phyloP scores from a whole-genome alignment of 805 yeast genomes.

The Starmerella davenportii region DNA sequence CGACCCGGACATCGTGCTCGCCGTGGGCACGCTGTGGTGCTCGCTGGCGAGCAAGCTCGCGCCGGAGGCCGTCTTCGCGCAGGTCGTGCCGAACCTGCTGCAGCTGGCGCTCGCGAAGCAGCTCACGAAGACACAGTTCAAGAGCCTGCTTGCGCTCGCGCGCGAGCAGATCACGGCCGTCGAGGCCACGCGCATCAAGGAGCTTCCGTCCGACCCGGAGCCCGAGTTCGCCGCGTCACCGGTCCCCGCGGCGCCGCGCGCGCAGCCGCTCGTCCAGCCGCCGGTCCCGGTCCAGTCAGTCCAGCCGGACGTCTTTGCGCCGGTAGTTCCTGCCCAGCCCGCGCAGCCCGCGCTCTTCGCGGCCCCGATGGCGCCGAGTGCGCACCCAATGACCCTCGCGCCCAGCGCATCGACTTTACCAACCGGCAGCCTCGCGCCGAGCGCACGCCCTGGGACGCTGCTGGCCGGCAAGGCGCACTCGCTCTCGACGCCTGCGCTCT shows the following conservation, averaged over 20 bases:
- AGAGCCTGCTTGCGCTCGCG: constrained; percentile 25
- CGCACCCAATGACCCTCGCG: background rate
- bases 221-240: background rate
- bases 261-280: too few relatives aligned
- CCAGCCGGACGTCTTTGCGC: too few relatives aligned
- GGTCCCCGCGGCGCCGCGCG: background rate
- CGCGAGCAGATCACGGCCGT: constrained; percentile 28
- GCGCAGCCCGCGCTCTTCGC: background rate
- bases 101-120: constrained; percentile 31
- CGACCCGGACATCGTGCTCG: constrained; percentile 43
- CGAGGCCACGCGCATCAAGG: constrained; percentile 27
- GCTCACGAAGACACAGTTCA: constrained; percentile 28
- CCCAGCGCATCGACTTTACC: background rate
- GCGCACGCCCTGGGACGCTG: background rate
- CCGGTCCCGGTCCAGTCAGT: too few relatives aligned
- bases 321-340: background rate
- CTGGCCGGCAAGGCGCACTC: background rate
- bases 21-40: constrained; percentile 30
- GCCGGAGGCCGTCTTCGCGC: constrained; percentile 35
- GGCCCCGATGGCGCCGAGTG: background rate
- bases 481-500: background rate
- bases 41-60: constrained; percentile 24
- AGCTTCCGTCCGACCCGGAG: constrained; percentile 8
- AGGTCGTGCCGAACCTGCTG: constrained; percentile 38
- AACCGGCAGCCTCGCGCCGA: background rate